Base-by-base conservation (phyloP, 1,284 basidiomycete species). In the Coniferiporia sulphurascens region DNA sequence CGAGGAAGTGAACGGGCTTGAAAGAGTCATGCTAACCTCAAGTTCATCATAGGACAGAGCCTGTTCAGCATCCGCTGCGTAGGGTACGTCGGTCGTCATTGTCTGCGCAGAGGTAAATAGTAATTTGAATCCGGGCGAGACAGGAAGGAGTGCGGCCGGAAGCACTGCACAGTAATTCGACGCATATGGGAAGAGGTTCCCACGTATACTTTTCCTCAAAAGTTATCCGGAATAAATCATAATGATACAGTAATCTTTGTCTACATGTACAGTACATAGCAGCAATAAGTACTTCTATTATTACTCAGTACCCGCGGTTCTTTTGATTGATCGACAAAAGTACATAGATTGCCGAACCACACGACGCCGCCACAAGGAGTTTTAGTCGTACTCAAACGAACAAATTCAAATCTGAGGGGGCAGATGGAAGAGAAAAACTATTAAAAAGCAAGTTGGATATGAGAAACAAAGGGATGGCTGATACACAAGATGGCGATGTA, bases 41-140 rank as follows among this genome's bases (percentile, higher is more conserved):
- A 98, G 82, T 74, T 98, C 95, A 65, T 96, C 93, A 69, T 85
- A 93, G 3, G 88, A 84, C 27, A 98, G 78, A 5, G 93, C 93
- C 51, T 89, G 83, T 71, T 96, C 88, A 8, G 94, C 95, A 72
- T 98, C 95, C 19, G 94, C 95, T 62, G 95, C 95, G 74, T 98
- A 98, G 17, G 95, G 95, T n/a, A 98, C 79, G 68, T 95, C 92
- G 56, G 89, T 91, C 34, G 54, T 36, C 58, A 60, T 60, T 8
- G 49, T 45, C n/a, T 27, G 27, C 27, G 38, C 44, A 46, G 3
- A 46, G 44, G 8, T 46, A n/a, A 19, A 46, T 27, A 27, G 27
- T 27, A 27, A 27, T 27, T 27, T 27, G 27, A 27, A 27, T 27
- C 27, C 5, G 38, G 15, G 38, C 38, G 3, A 12, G 38, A 41